These are phyloP conservation scores for Xylaria nigripes DNA, from an alignment of 495 filamentous ascomycete species.

Conservation along the genomic window DNA sequence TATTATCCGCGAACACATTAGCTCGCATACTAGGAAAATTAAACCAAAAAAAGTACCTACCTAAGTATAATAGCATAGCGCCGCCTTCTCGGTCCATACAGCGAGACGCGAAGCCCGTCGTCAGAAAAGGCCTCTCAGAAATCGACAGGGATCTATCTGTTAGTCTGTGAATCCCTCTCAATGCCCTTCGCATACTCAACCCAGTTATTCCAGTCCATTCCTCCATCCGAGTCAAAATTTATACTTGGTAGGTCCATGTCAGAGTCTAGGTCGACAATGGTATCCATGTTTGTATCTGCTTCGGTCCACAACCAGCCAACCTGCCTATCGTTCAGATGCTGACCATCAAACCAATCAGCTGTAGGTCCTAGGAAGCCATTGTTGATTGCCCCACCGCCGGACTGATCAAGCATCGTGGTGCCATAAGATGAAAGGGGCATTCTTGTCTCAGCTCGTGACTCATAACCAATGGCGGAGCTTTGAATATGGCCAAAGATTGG, in stretches of 20 bases:
- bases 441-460: not conserved
- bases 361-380: not conserved
- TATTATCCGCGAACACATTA: too few relatives aligned
- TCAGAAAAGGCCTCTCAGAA: too few relatives aligned
- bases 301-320: conserved; percentile 33
- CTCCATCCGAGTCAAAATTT: conserved; percentile 33
- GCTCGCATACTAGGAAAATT: too few relatives aligned
- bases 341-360: conserved; percentile 1
- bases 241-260: conserved; percentile 15
- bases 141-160: not conserved
- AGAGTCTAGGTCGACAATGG: conserved; percentile 21
- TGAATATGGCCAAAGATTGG: not conserved
- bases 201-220: conserved; percentile 45
- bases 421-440: not conserved
- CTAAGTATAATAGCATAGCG: too few relatives aligned
- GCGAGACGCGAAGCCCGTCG: too few relatives aligned
- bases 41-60: too few relatives aligned
- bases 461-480: not conserved
- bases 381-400: not conserved
- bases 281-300: conserved; percentile 15
- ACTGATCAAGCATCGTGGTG: not conserved
- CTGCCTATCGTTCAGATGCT: conserved; percentile 6
- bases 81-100: too few relatives aligned
- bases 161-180: conserved; percentile 11
- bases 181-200: conserved; percentile 38